A percentile compares a stretch with the other conserved stretches of the same genome.
Evolutionary conservation across 2,329 filamentous ascomycete species (phyloP).

Genomic region (Tolypocladium ophioglossoides): DNA sequence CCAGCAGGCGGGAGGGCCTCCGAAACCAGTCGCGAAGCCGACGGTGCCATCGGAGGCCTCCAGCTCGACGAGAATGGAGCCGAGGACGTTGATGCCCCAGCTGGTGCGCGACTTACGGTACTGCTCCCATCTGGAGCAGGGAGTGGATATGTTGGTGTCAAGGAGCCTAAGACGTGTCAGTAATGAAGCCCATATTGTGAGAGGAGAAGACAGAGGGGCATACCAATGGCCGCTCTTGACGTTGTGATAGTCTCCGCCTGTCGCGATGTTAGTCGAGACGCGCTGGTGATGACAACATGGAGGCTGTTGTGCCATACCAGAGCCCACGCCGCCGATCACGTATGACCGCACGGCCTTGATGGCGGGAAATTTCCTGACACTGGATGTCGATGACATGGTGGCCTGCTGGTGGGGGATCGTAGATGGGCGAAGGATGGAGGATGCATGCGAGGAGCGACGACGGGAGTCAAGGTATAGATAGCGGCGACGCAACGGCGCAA

Average conservation of each 20-base stretch:
- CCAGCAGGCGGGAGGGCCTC: constrained; percentile 87
- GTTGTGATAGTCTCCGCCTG: constrained; percentile 84
- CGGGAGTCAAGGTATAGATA: neutral
- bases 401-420: neutral
- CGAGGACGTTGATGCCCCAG: constrained; percentile 93
- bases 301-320: constrained; percentile 10
- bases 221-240: constrained; percentile 65
- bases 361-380: constrained; percentile 51
- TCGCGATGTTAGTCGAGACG: neutral
- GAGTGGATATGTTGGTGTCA: constrained; percentile 84
- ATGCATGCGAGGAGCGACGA: neutral
- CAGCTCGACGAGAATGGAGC: constrained; percentile 84
- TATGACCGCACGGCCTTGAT: constrained; percentile 69
- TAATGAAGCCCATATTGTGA: neutral
- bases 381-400: neutral
- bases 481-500: too few relatives aligned
- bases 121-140: constrained; percentile 80
- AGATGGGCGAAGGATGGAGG: neutral
- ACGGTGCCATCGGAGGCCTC: constrained; percentile 86
- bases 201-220: neutral
- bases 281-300: constrained; percentile 3
- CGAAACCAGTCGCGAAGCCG: constrained; percentile 88
- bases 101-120: constrained; percentile 81
- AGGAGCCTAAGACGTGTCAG: constrained; percentile 58
- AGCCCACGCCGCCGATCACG: constrained; percentile 40